Percentiles rank a stretch among this genome's conserved stretches.
Evolutionary conservation across 1,284 basidiomycete genomes (phyloP).

Genomic region (Leccinum fuscescens): DNA sequence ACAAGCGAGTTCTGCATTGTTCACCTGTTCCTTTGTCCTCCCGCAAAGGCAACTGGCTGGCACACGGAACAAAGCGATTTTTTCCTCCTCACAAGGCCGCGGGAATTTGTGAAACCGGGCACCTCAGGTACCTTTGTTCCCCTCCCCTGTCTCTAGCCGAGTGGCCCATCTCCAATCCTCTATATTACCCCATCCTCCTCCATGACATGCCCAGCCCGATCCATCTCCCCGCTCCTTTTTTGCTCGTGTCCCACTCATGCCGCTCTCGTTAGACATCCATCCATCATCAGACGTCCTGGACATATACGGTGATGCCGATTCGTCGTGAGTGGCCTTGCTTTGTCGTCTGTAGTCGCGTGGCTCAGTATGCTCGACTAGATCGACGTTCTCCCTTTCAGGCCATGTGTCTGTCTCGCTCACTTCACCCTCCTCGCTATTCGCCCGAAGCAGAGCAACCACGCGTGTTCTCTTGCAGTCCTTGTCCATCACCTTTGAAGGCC

Average conservation of each 20-base stretch:
- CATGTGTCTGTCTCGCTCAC: conserved; percentile 60
- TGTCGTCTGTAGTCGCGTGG: conserved; percentile 1
- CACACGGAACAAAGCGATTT: conserved; percentile 26
- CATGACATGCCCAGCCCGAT: not conserved
- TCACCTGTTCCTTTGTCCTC: conserved; percentile 30
- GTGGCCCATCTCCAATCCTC: conserved; percentile 16
- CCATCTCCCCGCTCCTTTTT: conserved; percentile 10
- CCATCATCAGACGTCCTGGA: conserved; percentile 53
- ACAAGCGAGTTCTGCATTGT: conserved; percentile 34
- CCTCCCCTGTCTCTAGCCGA: conserved; percentile 25
- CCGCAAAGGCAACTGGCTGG: conserved; percentile 27
- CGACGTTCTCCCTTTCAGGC: conserved; percentile 76
- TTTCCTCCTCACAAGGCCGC: not conserved
- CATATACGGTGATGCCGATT: conserved; percentile 68
- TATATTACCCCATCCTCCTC: not conserved
- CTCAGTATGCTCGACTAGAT: conserved; percentile 39
- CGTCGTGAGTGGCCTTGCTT: conserved; percentile 48
- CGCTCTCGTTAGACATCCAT: conserved; percentile 59
- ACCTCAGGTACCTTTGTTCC: conserved; percentile 29
- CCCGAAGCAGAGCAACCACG: conserved; percentile 41
- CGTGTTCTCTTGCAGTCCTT: conserved; percentile 65
- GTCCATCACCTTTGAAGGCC: conserved; percentile 71
- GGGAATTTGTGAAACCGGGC: not conserved
- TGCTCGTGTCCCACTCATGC: conserved; percentile 43
- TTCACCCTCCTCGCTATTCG: conserved; percentile 50